Conservation (phyloP, 73 alveolate genomes). For the Tetrahymena malaccensis region DNA sequence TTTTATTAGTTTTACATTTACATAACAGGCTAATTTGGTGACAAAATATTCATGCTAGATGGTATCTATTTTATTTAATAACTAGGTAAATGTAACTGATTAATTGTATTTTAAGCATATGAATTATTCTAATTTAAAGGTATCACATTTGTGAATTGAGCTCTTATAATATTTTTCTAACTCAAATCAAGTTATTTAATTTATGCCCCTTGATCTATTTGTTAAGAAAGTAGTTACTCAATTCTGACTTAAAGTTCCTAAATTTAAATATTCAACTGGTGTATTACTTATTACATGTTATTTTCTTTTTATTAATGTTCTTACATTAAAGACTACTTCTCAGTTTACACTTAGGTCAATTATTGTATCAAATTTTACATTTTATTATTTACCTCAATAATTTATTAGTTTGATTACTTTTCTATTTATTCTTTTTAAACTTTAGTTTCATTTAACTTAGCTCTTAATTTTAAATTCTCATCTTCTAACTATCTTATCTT, state of each 20-base stretch:
- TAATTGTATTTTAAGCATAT: too few species aligned
- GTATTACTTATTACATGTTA: neutral
- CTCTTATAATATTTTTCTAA: neutral
- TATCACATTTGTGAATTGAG: neutral
- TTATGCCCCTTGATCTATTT: neutral
- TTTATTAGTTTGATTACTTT: neutral
- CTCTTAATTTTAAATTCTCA: neutral
- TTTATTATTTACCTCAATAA: neutral
- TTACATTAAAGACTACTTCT: neutral
- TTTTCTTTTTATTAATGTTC: neutral
- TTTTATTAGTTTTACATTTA: too few species aligned
- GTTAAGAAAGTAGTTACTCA: neutral
- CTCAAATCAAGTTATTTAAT: neutral
- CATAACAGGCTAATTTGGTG: neutral
- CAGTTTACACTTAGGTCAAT: neutral
- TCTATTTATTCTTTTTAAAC: neutral
- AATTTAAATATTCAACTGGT: neutral
- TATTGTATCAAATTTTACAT: neutral
- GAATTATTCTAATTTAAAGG: too few species aligned
- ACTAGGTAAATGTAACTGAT: neutral
- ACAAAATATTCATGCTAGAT: too few species aligned
- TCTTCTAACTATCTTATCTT: neutral
- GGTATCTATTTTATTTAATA: neutral
- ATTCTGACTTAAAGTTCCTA: neutral
- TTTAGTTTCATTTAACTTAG: neutral